Percentiles rank a stretch among this genome's conserved stretches.
phyloP scores from a whole-genome alignment of 352 stramenopile genomes.

The Globisporangium recalcitrans region DNA sequence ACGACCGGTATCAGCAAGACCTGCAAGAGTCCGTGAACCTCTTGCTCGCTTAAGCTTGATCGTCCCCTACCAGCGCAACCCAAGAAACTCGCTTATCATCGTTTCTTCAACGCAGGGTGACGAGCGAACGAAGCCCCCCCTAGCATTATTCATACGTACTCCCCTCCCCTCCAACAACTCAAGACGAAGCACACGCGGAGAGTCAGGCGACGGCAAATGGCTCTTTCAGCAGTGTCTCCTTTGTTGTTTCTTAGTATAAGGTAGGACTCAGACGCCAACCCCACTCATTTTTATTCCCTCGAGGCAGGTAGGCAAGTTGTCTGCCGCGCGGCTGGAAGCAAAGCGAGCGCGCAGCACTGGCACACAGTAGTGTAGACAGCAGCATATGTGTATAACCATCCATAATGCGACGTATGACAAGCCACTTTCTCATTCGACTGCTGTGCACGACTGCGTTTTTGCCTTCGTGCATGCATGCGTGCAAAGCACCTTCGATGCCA shows the following conservation, averaged over 20 bases:
- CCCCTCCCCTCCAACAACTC: background rate
- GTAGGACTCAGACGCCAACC: background rate
- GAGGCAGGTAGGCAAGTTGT: background rate
- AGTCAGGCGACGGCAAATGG: slow-evolving; percentile 4
- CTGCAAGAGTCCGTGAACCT: slow-evolving; percentile 47
- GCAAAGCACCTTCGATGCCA: too few relatives aligned
- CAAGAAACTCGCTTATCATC: background rate
- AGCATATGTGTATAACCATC: background rate
- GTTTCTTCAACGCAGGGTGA: background rate
- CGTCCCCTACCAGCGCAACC: background rate
- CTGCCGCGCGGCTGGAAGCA: background rate
- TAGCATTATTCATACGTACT: background rate
- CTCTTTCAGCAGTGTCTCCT: background rate
- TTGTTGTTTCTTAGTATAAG: background rate
- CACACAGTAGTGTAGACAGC: slow-evolving; percentile 2
- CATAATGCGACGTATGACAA: slow-evolving; percentile 8
- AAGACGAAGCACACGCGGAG: background rate
- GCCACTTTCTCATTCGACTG: background rate
- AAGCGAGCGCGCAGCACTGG: background rate
- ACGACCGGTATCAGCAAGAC: slow-evolving; percentile 52
- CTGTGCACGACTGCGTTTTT: too few relatives aligned
- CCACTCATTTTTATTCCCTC: slow-evolving; percentile 2
- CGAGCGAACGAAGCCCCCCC: slow-evolving; percentile 4
- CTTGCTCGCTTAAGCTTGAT: slow-evolving; percentile 25
- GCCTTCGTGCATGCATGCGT: background rate